phyloP scores from a whole-genome alignment of 176 grass and related monocot species.

The Poa pratensis region DNA sequence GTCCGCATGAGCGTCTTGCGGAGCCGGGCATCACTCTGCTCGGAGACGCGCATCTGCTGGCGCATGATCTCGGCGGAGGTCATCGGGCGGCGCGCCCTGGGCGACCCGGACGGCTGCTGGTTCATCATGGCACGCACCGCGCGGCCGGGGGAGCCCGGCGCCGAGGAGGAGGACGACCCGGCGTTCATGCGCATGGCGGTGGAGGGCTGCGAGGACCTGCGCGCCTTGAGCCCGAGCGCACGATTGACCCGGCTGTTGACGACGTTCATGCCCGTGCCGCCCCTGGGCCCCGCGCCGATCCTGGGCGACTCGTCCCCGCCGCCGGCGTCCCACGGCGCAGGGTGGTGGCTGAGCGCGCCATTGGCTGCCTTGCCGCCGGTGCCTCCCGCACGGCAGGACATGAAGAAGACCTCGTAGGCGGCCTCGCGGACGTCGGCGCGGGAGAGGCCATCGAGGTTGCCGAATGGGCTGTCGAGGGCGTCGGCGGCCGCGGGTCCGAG shows the following conservation, averaged over 20 bases:
- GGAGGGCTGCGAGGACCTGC: constrained; percentile 59
- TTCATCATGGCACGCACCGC: constrained; percentile 32
- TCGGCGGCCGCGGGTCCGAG: constrained; percentile 32
- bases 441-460: constrained; percentile 53
- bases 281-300: constrained; percentile 58
- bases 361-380: constrained; percentile 2
- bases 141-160: constrained; percentile 51
- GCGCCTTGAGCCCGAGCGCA: constrained; percentile 73
- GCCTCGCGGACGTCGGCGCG: constrained; percentile 70
- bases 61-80: constrained; percentile 97
- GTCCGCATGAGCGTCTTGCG: constrained; percentile 93
- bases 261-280: constrained; percentile 81
- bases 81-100: constrained; percentile 66
- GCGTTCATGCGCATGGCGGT: constrained; percentile 49
- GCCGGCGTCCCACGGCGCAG: neutral
- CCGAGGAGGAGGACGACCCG: constrained; percentile 38
- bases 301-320: constrained; percentile 46
- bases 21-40: constrained; percentile 72
- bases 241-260: constrained; percentile 74
- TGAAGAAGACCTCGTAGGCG: constrained; percentile 94
- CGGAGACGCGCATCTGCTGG: constrained; percentile 83
- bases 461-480: constrained; percentile 69
- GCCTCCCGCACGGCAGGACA: constrained; percentile 65
- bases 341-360: constrained; percentile 44
- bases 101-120: constrained; percentile 56